Base-by-base conservation (phyloP, 192 early-diverging fungal species). In the Geranomyces variabilis region DNA sequence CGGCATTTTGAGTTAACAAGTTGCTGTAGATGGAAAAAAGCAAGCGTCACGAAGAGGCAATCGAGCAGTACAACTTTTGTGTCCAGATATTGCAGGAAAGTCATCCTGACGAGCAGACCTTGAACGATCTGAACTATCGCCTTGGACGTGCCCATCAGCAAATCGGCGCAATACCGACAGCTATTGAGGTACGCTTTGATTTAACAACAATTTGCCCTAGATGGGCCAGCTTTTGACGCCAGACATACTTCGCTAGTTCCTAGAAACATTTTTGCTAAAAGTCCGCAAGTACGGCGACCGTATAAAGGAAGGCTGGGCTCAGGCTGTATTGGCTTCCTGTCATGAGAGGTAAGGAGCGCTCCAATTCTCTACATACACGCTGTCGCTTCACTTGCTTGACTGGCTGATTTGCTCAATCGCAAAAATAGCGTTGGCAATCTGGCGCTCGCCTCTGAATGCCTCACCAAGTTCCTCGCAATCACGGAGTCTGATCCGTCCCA, bases 371-470 rank as follows among this genome's bases (percentile, higher is more conserved):
- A 41, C 36, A 41, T 41, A 41, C 36, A 41, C 10, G 36, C 10
- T 41, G 3, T 10, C 10, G 36, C 3, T 41, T 3, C 36, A 41
- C 36, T 41, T 41, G 36, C 36, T 41, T 10, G 36, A 41, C 36
- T 41, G 5, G 10, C 36, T 33, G 24, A 36, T 55, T 12, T 30
- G n/a, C n/a, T n/a, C n/a, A n/a, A n/a, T n/a, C n/a, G n/a, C n/a
- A n/a, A n/a, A n/a, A n/a, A n/a, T n/a, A 84, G 78, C 22, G 69
- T 76, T 21, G 80, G 80, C 64, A 77, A 81, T 55, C 76, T 76
- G 1, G 15, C 64, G 17, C 62, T 34, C 44, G 82, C 82, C 0
- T 58, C 73, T 0, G 34, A 67, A 13, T 69, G 75, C 55, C 71
- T 84, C 26, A 64, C 77, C 26, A 45, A 66, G 7, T 84, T 84